Conservation (phyloP, 495 filamentous ascomycete species). For the Neurospora intermedia region DNA sequence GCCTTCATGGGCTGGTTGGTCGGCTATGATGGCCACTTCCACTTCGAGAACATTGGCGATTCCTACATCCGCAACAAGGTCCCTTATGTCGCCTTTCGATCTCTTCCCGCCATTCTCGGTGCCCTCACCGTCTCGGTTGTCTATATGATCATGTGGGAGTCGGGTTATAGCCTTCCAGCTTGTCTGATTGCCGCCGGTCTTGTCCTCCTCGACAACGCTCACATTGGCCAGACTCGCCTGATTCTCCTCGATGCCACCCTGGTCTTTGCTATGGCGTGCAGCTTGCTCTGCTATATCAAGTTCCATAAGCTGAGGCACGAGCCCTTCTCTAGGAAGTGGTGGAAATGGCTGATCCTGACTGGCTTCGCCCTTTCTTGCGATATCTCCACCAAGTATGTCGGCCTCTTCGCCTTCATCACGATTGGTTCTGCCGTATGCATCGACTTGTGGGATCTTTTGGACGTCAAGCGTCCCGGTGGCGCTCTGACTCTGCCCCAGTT, state of each 20-base stretch:
- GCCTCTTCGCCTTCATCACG: conserved; percentile 87
- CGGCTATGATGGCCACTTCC: conserved; percentile 92
- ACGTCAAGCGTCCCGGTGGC: conserved; percentile 71
- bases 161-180: conserved; percentile 89
- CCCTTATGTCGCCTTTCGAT: conserved; percentile 89
- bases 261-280: conserved; percentile 91
- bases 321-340: conserved; percentile 91
- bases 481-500: conserved; percentile 68
- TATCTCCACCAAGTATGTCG: conserved; percentile 97
- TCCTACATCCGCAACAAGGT: conserved; percentile 96
- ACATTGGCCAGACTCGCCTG: conserved; percentile 91
- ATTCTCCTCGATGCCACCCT: conserved; percentile 93
- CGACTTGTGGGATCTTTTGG: conserved; percentile 89
- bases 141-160: conserved; percentile 99
- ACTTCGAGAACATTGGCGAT: conserved; percentile 98
- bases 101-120: conserved; percentile 85
- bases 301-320: conserved; percentile 95
- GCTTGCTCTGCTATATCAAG: conserved; percentile 83
- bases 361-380: conserved; percentile 92
- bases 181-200: conserved; percentile 77
- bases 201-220: conserved; percentile 93
- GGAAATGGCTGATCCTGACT: conserved; percentile 97
- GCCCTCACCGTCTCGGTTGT: conserved; percentile 88
- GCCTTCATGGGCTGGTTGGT: conserved; percentile 93
- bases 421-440: conserved; percentile 89